Evolutionary conservation across 78 protist species (phyloP).

Genomic region (Emiliania huxleyi): DNA sequence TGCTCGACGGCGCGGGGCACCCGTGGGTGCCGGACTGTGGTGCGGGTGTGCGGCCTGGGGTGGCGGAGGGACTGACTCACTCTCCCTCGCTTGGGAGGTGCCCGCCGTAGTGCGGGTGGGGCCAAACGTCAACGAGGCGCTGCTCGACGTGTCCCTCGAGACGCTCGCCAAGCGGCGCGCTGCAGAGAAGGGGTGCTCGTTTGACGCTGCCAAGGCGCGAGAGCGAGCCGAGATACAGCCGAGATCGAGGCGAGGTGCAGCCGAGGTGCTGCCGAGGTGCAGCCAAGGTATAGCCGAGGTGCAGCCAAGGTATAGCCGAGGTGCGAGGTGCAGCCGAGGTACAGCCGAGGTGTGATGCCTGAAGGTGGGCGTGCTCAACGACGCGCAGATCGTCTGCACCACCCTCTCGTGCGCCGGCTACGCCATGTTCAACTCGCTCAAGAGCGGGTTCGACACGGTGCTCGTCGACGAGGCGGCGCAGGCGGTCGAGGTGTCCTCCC

Average conservation of each 20-base stretch:
- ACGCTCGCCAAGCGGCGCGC: background rate
- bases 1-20: background rate
- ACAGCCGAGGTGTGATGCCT: no score
- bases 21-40: background rate
- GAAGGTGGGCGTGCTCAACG: background rate
- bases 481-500: slow-evolving; percentile 16
- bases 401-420: slow-evolving; percentile 29
- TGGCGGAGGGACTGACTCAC: no score
- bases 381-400: background rate
- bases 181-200: background rate
- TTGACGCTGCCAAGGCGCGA: background rate
- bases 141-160: background rate
- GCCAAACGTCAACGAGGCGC: background rate
- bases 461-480: slow-evolving; percentile 31
- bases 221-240: no score
- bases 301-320: no score
- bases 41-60: no score
- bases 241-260: no score
- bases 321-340: no score
- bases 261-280: background rate
- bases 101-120: slow-evolving; percentile 6
- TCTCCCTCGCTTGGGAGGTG: no score
- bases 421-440: background rate
- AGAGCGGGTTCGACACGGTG: background rate
- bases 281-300: no score